Conservation (phyloP, 768 basidiomycete genomes). For the Tulasnella sp. region DNA sequence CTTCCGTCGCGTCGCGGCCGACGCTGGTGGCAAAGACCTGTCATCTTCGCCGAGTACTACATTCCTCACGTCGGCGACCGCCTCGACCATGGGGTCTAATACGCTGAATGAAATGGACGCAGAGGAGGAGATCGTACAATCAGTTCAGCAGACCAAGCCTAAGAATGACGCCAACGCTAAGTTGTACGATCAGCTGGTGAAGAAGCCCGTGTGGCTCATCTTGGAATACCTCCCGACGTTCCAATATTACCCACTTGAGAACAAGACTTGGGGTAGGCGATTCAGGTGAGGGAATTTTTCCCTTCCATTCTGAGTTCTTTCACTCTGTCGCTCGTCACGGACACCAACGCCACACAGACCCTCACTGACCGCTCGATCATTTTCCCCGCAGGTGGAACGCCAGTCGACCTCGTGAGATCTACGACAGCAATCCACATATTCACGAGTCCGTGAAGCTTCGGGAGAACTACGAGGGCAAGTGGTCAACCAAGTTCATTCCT, state of each 20-base stretch:
- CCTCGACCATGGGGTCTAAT: not conserved
- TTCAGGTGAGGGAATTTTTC: constrained; percentile 1
- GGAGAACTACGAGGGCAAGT: not conserved
- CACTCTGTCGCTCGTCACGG: no score
- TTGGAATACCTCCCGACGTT: constrained; percentile 28
- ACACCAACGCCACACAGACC: no score
- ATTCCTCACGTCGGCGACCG: not conserved
- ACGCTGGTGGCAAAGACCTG: no score
- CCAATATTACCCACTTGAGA: constrained; percentile 13
- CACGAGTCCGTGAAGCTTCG: constrained; percentile 2
- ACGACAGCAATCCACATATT: constrained; percentile 2
- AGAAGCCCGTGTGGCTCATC: constrained; percentile 31
- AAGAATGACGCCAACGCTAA: not conserved
- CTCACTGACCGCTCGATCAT: not conserved
- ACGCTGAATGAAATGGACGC: not conserved
- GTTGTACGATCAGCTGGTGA: constrained; percentile 20
- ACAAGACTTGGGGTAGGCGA: constrained; percentile 24
- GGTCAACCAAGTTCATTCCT: not conserved
- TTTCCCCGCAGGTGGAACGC: constrained; percentile 1
- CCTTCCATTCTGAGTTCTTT: not conserved
- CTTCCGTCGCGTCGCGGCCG: constrained; percentile 1
- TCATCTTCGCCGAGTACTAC: not conserved
- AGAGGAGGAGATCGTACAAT: not conserved
- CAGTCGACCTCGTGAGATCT: constrained; percentile 13
- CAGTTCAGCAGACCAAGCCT: not conserved